These are phyloP conservation scores for Yamadazyma pseudoaaseri DNA, from an alignment of 1,139 yeast genomes.

Conservation along the genomic window DNA sequence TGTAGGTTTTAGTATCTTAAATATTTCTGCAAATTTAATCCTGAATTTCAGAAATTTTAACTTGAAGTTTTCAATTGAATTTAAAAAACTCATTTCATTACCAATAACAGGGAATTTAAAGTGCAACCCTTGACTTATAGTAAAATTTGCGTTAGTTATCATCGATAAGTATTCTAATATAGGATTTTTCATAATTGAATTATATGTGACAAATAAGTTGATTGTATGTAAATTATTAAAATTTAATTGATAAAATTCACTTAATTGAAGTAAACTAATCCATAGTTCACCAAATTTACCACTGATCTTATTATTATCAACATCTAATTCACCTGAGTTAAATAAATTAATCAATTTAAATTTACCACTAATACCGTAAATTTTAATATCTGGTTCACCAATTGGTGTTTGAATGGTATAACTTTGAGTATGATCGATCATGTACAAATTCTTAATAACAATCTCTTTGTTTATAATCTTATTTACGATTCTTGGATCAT, in stretches of 20 bases:
- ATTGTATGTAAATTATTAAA: slow-evolving; percentile 36
- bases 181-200: slow-evolving; percentile 65
- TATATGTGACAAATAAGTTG: slow-evolving; percentile 64
- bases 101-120: slow-evolving; percentile 71
- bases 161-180: slow-evolving; percentile 67
- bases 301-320: slow-evolving; percentile 17
- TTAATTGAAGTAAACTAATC: slow-evolving; percentile 71
- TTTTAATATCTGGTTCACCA: slow-evolving; percentile 44
- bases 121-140: slow-evolving; percentile 70
- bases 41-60: slow-evolving; percentile 62
- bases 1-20: slow-evolving; percentile 59
- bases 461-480: slow-evolving; percentile 57
- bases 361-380: slow-evolving; percentile 75
- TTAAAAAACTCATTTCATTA: slow-evolving; percentile 67
- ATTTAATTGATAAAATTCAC: slow-evolving; percentile 41
- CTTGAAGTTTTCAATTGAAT: slow-evolving; percentile 59
- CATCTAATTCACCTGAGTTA: slow-evolving; percentile 53
- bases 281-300: slow-evolving; percentile 78
- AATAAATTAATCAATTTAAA: slow-evolving; percentile 66
- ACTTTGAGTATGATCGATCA: slow-evolving; percentile 58
- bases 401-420: slow-evolving; percentile 34
- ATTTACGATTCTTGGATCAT: slow-evolving; percentile 66
- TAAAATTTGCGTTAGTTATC: slow-evolving; percentile 67
- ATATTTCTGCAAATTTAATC: slow-evolving; percentile 60
- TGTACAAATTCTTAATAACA: slow-evolving; percentile 52